phyloP scores from a whole-genome alignment of 1,139 yeast genomes.

The Yamadazyma triangularis region DNA sequence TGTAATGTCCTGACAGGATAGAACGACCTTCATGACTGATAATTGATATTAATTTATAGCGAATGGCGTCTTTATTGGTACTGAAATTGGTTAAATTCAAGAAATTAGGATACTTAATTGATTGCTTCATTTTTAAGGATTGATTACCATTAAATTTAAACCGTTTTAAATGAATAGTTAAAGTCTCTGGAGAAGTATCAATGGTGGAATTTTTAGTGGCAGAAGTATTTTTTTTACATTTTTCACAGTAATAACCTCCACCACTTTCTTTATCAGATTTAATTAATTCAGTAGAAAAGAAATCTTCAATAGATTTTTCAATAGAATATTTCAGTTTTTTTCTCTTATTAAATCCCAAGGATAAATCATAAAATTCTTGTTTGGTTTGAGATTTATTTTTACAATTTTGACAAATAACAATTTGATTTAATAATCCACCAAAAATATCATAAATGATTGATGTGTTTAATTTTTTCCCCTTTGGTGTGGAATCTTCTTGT shows the following conservation, averaged over 20 bases:
- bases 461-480: conserved; percentile 73
- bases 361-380: conserved; percentile 91
- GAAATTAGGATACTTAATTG: conserved; percentile 73
- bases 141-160: conserved; percentile 76
- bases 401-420: conserved; percentile 78
- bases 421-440: conserved; percentile 85
- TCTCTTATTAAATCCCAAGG: conserved; percentile 60
- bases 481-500: conserved; percentile 91
- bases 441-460: conserved; percentile 88
- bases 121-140: conserved; percentile 83
- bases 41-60: conserved; percentile 74
- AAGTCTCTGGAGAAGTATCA: conserved; percentile 80
- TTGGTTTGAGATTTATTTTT: conserved; percentile 79
- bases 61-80: conserved; percentile 40
- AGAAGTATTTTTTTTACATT: conserved; percentile 70
- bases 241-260: conserved; percentile 79
- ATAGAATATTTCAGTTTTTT: conserved; percentile 47
- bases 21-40: conserved; percentile 95
- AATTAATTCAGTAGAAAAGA: conserved; percentile 75
- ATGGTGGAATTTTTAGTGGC: conserved; percentile 77
- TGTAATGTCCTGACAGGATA: conserved; percentile 88
- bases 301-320: conserved; percentile 70
- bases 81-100: conserved; percentile 71
- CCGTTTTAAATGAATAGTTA: conserved; percentile 81
- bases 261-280: conserved; percentile 60